Evolutionary conservation across 129 eudicot species (phyloP), one percentile per base, ranked within the genome.

Genomic region (Saposhnikovia divaricata): DNA sequence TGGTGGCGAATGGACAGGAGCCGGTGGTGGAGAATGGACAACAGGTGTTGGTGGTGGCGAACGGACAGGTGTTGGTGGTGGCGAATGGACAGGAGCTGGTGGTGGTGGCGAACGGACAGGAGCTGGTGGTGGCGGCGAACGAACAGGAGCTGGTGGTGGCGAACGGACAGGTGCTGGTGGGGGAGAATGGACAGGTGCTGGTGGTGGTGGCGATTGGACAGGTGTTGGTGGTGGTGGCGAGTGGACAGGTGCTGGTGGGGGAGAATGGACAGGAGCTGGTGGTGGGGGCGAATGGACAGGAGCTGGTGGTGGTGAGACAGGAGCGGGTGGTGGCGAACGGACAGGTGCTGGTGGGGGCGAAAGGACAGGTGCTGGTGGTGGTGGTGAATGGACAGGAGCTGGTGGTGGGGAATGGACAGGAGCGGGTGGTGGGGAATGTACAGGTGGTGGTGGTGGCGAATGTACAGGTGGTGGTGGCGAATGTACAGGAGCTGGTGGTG

Each of bases 91-190:
- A 16, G 83, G 83, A 1, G 82, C 23, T 21, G 21, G 53, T 48
- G 86, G 86, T 25, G 81, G 80, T 0, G 42, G 72, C 0, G 82
- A 75, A 6, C 80, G 80, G 7, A 83, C 78, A 0, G 81, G 80
- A 1, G 86, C 78, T 39, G 87, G 87, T 13, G 87, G 87, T 9
- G 89, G 34, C 37, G 89, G 34, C 37, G 37, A 76, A 11, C 38
- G 70, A 0, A 50, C 76, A 0, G 87, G 87, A 6, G 87, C 11
- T 13, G 85, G 75, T 2, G 88, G 39, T 16, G 81, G 73, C 25
- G 34, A 50, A 15, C 2, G 82, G 0, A 48, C 70, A 16, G 84
- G 69, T 4, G 69, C 34, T 75, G 85, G 73, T 55, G 89, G 77
- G 3, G 77, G 80, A 2, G 80, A 83, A 38, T 12, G 44, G 0